phyloP scores from a whole-genome alignment of 2,329 filamentous ascomycete species.

The Fusarium humuli region DNA sequence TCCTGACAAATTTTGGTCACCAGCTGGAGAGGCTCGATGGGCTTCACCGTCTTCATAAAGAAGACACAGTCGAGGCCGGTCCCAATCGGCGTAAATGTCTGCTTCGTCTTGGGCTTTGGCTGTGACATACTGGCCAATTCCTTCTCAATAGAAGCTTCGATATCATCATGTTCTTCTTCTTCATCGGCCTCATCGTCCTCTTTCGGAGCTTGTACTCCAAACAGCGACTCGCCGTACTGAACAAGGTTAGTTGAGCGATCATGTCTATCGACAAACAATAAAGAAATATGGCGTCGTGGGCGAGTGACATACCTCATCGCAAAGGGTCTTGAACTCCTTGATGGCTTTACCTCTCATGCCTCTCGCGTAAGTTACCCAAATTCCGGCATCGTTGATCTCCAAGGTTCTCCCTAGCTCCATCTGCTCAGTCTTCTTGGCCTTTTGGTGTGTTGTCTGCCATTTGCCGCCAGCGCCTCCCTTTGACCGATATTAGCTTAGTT shows the following conservation, averaged over 20 bases:
- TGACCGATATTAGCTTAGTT: conserved; percentile 17
- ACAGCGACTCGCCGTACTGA: conserved; percentile 74
- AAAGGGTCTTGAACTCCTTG: conserved; percentile 73
- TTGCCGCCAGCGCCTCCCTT: conserved; percentile 66
- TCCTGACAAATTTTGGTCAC: conserved; percentile 67
- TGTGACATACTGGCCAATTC: conserved; percentile 71
- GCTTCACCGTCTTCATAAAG: conserved; percentile 68
- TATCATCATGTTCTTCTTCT: conserved; percentile 66
- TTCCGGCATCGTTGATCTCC: conserved; percentile 76
- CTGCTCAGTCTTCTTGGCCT: conserved; percentile 59
- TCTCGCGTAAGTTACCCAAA: conserved; percentile 83
- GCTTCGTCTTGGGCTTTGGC: conserved; percentile 55
- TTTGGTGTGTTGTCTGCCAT: conserved; percentile 72
- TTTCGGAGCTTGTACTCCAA: conserved; percentile 59
- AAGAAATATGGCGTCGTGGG: background rate
- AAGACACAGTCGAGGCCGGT: conserved; percentile 71
- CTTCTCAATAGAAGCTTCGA: conserved; percentile 77
- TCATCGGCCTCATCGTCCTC: conserved; percentile 49
- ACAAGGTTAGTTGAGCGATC: conserved; percentile 19
- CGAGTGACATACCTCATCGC: conserved; percentile 67
- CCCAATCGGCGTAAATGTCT: conserved; percentile 64
- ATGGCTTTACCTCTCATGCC: conserved; percentile 77
- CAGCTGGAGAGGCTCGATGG: conserved; percentile 67
- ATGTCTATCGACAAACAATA: background rate
- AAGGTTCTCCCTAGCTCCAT: conserved; percentile 60